Base-by-base conservation (phyloP, 176 grass and related monocot genomes). In the Microstegium vimineum region DNA sequence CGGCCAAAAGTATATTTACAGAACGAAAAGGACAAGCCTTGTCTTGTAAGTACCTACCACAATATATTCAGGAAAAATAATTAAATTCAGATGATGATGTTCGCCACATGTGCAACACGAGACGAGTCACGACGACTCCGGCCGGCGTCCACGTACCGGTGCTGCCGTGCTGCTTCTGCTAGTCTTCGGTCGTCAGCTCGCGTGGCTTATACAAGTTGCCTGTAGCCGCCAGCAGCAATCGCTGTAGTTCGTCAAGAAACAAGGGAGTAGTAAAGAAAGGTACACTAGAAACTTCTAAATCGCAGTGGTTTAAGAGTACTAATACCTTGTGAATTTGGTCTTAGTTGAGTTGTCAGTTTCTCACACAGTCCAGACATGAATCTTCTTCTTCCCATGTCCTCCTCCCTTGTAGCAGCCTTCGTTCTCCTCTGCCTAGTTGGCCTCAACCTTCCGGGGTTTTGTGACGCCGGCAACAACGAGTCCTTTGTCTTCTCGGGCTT, bases 401-500 rank as follows among this genome's bases (percentile, higher is more conserved):
- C 60, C n/a, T 61, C 28, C 25, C 59, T 62, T 0, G 59, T 13
- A 27, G n/a, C n/a, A n/a, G 59, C 25, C 25, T 25, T 34, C 17
- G 17, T 80, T 14, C 8, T 27, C n/a, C 78, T 81, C 15, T 38
- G 6, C 78, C 64, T 30, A n/a, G n/a, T n/a, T 4, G 26, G 23
- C 18, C 30, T 35, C 22, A 59, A 60, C 73, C 32, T 60, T 16
- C 51, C 10, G 11, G 16, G 2, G 8, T 57, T 71, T 6, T 4
- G 34, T 17, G 34, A 16, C 16, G 47, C 49, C 34, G 49, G 2
- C 16, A 6, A 17, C 17, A 27, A 77, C 57, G 12, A 62, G 11
- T 28, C 36, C 5, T 66, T 83, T 31, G 22, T 31, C 59, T 83
- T 38, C 81, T 51, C 59, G 0, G 71, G 81, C 61, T 83, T 83